Conservation (phyloP, 805 yeast species). For the Ogataea nitratoaversa region DNA sequence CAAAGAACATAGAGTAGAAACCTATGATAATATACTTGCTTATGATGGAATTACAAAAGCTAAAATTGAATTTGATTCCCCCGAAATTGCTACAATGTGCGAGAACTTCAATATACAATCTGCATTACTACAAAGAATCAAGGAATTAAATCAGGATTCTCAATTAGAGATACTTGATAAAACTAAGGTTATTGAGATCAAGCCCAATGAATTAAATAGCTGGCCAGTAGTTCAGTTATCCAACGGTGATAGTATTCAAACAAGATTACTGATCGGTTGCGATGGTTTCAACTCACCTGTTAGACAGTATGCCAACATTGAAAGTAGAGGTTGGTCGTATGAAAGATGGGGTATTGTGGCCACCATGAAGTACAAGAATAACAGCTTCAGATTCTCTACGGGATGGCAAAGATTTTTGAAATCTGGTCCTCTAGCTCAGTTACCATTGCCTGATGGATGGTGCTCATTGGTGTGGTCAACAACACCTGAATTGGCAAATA, state of each 20-base stretch:
- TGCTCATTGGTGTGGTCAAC: slow-evolving; percentile 96
- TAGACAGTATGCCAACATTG: slow-evolving; percentile 72
- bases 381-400: slow-evolving; percentile 56
- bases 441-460: slow-evolving; percentile 81
- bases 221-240: slow-evolving; percentile 78
- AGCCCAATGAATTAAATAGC: slow-evolving; percentile 35
- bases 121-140: slow-evolving; percentile 53
- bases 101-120: slow-evolving; percentile 84
- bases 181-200: slow-evolving; percentile 61
- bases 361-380: slow-evolving; percentile 69
- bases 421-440: slow-evolving; percentile 88
- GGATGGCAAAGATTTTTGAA: slow-evolving; percentile 93
- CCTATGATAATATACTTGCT: slow-evolving; percentile 77
- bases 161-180: slow-evolving; percentile 51
- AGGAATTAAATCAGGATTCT: slow-evolving; percentile 34
- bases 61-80: slow-evolving; percentile 65
- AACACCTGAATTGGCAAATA: slow-evolving; percentile 65
- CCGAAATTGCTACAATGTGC: slow-evolving; percentile 75
- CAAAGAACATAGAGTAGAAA: slow-evolving; percentile 64
- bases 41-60: slow-evolving; percentile 81
- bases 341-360: slow-evolving; percentile 90
- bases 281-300: slow-evolving; percentile 96
- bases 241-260: slow-evolving; percentile 57
- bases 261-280: slow-evolving; percentile 86
- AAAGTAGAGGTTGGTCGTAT: slow-evolving; percentile 90